Evolutionary conservation across 2,329 filamentous ascomycete genomes (phyloP).

Genomic region (Cercospora canescens): DNA sequence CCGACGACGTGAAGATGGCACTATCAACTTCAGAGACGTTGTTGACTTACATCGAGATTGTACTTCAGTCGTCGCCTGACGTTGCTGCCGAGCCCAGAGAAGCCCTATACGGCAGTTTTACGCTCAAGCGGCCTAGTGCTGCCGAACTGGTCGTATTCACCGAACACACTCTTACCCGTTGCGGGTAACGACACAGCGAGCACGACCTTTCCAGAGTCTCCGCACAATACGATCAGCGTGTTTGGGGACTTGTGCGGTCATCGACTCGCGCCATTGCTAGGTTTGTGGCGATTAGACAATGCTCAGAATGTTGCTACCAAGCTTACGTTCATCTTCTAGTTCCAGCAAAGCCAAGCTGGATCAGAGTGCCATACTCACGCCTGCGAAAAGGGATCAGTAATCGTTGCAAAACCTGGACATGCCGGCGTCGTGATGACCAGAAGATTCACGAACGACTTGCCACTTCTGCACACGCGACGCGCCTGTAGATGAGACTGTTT

Average conservation of each 20-base stretch:
- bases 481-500: too few relatives aligned
- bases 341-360: not conserved
- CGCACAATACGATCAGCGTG: not conserved
- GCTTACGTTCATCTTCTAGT: not conserved
- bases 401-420: too few relatives aligned
- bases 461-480: too few relatives aligned
- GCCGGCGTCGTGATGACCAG: too few relatives aligned
- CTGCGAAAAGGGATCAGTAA: too few relatives aligned
- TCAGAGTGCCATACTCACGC: not conserved
- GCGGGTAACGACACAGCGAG: not conserved
- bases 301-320: not conserved
- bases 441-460: too few relatives aligned
- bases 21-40: too few relatives aligned
- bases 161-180: not conserved
- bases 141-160: not conserved
- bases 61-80: too few relatives aligned
- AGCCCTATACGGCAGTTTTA: not conserved
- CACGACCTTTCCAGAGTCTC: not conserved
- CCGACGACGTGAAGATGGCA: too few relatives aligned
- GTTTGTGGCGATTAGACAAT: too few relatives aligned
- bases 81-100: not conserved
- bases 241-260: not conserved
- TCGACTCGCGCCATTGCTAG: not conserved
- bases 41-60: not conserved
- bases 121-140: not conserved